Conservation (phyloP, 2,329 filamentous ascomycete genomes). For the Gyromitra esculenta region DNA sequence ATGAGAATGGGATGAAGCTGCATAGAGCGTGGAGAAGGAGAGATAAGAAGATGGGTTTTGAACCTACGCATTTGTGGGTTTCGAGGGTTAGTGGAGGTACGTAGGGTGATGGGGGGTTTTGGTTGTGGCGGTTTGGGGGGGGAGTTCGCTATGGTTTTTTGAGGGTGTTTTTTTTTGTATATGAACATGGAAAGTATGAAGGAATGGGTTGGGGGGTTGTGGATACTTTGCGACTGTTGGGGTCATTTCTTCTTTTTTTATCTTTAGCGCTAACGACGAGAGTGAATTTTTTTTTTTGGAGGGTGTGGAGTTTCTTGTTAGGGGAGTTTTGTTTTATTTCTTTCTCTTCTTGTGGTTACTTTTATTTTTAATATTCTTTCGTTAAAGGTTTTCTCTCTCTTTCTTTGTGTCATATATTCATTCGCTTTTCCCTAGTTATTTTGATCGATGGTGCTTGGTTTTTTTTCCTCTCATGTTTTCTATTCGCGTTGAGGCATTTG, state of each 20-base stretch:
- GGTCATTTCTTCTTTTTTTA: not conserved
- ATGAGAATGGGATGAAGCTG: conserved; percentile 57
- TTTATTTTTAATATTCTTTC: conserved; percentile 11
- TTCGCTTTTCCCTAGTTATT: not conserved
- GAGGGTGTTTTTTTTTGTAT: not conserved
- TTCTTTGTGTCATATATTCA: not conserved
- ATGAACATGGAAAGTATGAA: not conserved
- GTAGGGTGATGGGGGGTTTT: not conserved
- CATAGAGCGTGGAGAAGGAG: conserved; percentile 57
- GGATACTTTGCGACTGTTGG: not conserved
- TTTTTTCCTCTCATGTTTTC: not conserved
- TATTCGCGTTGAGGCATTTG: not conserved
- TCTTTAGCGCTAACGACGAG: not conserved
- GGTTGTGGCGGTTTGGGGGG: not conserved
- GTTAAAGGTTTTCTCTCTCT: conserved; percentile 6
- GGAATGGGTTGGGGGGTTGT: not conserved
- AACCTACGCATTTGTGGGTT: conserved; percentile 58
- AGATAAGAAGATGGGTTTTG: conserved; percentile 56
- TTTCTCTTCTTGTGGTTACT: not conserved
- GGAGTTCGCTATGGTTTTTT: not conserved
- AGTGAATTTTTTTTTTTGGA: conserved; percentile 5
- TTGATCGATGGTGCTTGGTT: not conserved
- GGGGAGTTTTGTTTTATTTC: conserved; percentile 22
- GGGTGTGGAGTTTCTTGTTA: conserved; percentile 6
- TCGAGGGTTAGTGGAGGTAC: conserved; percentile 42